These are phyloP conservation scores for Penicillium waksmanii DNA, from an alignment of 495 filamentous ascomycete species.

Conservation along the genomic window DNA sequence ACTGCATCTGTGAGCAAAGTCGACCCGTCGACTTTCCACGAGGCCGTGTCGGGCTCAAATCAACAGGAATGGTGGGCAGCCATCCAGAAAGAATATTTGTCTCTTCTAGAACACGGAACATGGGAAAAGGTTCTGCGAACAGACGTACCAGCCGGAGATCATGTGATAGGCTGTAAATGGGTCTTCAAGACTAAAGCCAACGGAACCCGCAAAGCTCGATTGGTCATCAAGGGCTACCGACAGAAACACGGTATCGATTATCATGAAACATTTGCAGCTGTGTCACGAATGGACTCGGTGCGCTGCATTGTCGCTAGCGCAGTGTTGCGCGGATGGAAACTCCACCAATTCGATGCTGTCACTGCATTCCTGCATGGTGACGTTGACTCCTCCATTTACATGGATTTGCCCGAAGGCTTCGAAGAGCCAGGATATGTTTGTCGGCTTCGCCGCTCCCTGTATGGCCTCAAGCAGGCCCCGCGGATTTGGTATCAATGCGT, in stretches of 20 bases:
- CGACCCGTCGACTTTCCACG: slow-evolving; percentile 10
- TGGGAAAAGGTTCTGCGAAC: slow-evolving; percentile 8
- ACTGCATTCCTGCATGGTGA: slow-evolving; percentile 11
- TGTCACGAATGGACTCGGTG: slow-evolving; percentile 11
- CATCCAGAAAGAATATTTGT: slow-evolving; percentile 14
- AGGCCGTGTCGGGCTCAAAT: slow-evolving; percentile 7
- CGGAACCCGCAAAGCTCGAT: slow-evolving; percentile 6
- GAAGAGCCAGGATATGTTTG: slow-evolving; percentile 11
- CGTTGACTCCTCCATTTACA: slow-evolving; percentile 10
- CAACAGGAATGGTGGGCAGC: slow-evolving; percentile 9
- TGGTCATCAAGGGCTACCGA: slow-evolving; percentile 13
- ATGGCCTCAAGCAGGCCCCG: slow-evolving; percentile 11
- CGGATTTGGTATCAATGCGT: slow-evolving; percentile 17
- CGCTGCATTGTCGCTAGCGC: slow-evolving; percentile 16
- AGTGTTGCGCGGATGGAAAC: slow-evolving; percentile 12
- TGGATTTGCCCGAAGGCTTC: slow-evolving; percentile 10
- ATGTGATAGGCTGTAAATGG: slow-evolving; percentile 12
- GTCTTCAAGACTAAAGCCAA: slow-evolving; percentile 11
- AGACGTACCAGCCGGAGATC: slow-evolving; percentile 8
- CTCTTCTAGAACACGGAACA: slow-evolving; percentile 1
- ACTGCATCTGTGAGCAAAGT: slow-evolving; percentile 1
- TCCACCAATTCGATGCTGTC: slow-evolving; percentile 15
- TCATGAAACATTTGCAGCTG: slow-evolving; percentile 11
- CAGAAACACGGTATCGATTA: slow-evolving; percentile 12
- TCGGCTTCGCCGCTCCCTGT: slow-evolving; percentile 10